A percentile compares a stretch with the other conserved stretches of the same genome.
phyloP scores from a whole-genome alignment of 1,139 yeast species.

The Citeromyces hawaiiensis region DNA sequence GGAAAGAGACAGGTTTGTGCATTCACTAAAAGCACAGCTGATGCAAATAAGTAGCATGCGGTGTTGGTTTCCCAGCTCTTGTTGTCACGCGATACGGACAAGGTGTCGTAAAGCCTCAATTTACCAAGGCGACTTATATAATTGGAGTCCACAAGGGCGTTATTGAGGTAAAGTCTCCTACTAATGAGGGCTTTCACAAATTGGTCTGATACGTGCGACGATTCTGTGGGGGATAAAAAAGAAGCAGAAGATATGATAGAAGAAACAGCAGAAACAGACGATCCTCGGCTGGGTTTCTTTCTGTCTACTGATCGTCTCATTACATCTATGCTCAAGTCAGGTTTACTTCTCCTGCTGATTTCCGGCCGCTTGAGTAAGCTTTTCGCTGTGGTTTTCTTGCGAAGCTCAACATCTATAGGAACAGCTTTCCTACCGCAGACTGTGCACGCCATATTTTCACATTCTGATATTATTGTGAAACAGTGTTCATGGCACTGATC shows the following conservation, averaged over 20 bases:
- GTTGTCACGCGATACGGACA: slow-evolving; percentile 11
- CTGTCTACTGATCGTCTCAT: background rate
- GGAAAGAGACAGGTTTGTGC: background rate
- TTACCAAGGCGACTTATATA: slow-evolving; percentile 12
- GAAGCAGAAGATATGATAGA: slow-evolving; percentile 16
- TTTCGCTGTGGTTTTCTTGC: background rate
- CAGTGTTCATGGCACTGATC: slow-evolving; percentile 1
- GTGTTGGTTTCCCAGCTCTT: slow-evolving; percentile 11
- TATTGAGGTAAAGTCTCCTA: background rate
- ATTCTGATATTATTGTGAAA: background rate
- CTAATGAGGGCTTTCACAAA: background rate
- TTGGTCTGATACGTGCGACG: background rate
- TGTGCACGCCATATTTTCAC: background rate
- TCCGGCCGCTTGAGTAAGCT: background rate
- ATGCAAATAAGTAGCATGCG: slow-evolving; percentile 17
- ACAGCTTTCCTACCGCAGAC: background rate
- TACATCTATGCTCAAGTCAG: background rate
- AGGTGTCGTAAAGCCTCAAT: slow-evolving; percentile 19
- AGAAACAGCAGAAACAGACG: slow-evolving; percentile 16
- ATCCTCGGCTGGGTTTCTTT: slow-evolving; percentile 11
- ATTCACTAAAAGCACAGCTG: slow-evolving; percentile 9
- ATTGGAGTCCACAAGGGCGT: slow-evolving; percentile 6
- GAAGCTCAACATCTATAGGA: background rate
- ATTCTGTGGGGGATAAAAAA: slow-evolving; percentile 1
- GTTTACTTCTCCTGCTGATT: background rate